phyloP scores from a whole-genome alignment of 768 basidiomycete genomes.

The Coprinopsis strossmayeri region DNA sequence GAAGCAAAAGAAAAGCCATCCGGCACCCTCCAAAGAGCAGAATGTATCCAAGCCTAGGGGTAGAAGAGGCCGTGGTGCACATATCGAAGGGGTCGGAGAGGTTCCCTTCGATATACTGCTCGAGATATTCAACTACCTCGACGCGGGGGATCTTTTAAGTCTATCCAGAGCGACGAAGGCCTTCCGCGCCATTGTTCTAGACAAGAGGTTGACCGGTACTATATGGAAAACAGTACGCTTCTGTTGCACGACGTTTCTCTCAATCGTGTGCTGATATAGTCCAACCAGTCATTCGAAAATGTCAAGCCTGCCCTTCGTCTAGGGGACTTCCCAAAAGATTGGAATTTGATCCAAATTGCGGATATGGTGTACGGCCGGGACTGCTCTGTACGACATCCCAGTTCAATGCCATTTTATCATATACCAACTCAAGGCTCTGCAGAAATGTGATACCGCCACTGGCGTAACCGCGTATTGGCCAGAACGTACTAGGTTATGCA shows the following conservation, averaged over 20 bases:
- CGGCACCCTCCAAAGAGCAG: too few relatives aligned
- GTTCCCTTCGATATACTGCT: constrained; percentile 29
- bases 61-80: constrained; percentile 14
- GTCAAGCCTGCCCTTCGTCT: background rate
- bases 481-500: too few relatives aligned
- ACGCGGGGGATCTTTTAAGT: constrained; percentile 35
- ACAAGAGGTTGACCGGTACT: constrained; percentile 11
- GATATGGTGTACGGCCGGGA: background rate
- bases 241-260: background rate
- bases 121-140: constrained; percentile 32
- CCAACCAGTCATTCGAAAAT: background rate
- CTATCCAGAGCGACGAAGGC: constrained; percentile 30
- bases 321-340: background rate
- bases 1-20: too few relatives aligned
- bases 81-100: constrained; percentile 22
- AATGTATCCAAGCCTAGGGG: too few relatives aligned
- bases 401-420: too few relatives aligned
- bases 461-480: too few relatives aligned
- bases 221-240: constrained; percentile 28
- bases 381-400: background rate
- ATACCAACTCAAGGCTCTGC: too few relatives aligned
- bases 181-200: constrained; percentile 27
- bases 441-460: too few relatives aligned
- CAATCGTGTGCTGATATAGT: background rate
- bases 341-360: background rate